Base-by-base conservation (phyloP, 2,329 filamentous ascomycete genomes). In the Talaromyces atroroseus region DNA sequence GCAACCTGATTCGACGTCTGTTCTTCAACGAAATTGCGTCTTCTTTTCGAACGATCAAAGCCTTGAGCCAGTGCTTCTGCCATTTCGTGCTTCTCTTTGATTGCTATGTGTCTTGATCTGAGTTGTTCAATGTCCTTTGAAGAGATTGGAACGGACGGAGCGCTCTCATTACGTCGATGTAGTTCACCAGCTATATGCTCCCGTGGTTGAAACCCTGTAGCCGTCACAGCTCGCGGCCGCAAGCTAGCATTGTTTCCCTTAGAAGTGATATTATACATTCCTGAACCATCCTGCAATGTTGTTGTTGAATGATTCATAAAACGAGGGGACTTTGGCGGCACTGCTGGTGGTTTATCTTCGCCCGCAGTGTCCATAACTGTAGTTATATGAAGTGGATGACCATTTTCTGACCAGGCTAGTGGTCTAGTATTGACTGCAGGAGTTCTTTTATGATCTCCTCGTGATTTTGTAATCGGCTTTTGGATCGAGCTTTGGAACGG, bases 271-370 rank as follows among this genome's bases (percentile, higher is more conserved):
- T 48, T 29, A n/a, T 40, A 21, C 47, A 26, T 47, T 18, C 29
- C 46, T 24, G 8, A 8, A 6, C 23, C 5, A 6, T 50, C 40
- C 40, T 44, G n/a, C 2, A 38, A 6, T 11, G 50, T n/a, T 20
- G 16, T 26, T 36, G n/a, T n/a, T 10, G 52, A 20, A 26, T 59
- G 56, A 24, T 57, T 46, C 34, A 52, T 56, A 21, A 63, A 49
- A 34, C 65, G 59, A 14, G 65, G 65, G 11, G 65, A 66, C 51
- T 67, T 67, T 21, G 65, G 65, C 16, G 65, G 65, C 29, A 67
- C 65, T 47, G 60, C 60, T n/a, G 63, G 63, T 23, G 58, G 61
- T 18, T 57, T 57, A 18, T 63, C 62, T 36, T 54, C 42, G 18
- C 42, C 34, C n/a, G 49, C 36, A 5, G 32, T 24, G 16, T 40